Conservation (phyloP, 257 asterid species). For the Jaltomata sinuosa region DNA sequence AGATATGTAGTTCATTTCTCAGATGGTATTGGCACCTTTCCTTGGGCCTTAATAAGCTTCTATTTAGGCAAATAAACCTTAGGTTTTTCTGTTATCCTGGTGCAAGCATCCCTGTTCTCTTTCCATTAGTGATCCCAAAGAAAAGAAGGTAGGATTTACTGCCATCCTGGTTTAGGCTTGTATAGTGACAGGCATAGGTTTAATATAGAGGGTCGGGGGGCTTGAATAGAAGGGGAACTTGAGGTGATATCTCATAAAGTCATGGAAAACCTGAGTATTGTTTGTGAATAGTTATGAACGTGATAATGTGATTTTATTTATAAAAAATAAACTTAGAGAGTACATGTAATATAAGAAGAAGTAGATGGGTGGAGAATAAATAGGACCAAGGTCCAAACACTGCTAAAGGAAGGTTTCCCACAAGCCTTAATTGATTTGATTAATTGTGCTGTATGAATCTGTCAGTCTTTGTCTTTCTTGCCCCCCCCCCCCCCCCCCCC, state of each 20-base stretch:
- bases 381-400: not conserved
- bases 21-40: not conserved
- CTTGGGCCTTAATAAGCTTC: not conserved
- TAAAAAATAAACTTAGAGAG: not conserved
- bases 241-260: not conserved
- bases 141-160: not conserved
- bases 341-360: not conserved
- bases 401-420: not conserved
- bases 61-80: not conserved
- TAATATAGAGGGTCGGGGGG: not conserved
- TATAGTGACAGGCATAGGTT: not conserved
- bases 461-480: not conserved
- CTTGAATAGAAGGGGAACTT: not conserved
- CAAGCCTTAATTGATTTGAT: not conserved
- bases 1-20: not conserved
- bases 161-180: not conserved
- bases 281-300: not conserved
- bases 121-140: not conserved
- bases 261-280: not conserved
- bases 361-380: not conserved
- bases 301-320: not conserved
- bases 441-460: not conserved
- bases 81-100: not conserved
- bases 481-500: not conserved
- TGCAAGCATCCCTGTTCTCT: not conserved